A percentile compares a stretch with the other conserved stretches of the same genome.
These are phyloP conservation scores for Metschnikowia kofuensis DNA, from an alignment of 805 yeast species.

Conservation along the genomic window DNA sequence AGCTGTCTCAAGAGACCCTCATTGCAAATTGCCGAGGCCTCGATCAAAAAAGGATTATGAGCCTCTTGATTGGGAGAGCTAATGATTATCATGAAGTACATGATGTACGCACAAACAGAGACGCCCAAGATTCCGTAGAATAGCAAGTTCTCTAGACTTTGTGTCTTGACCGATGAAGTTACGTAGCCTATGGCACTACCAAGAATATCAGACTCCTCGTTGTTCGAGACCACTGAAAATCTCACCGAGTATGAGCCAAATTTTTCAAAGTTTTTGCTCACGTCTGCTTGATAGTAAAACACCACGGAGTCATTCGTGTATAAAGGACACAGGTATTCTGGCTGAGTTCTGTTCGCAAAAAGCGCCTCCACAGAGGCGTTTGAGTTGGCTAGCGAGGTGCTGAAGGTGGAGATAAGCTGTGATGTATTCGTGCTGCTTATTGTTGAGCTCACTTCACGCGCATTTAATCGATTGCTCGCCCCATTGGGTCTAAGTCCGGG, in stretches of 20 bases:
- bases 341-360: constrained; percentile 26
- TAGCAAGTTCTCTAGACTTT: constrained; percentile 31
- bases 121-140: constrained; percentile 37
- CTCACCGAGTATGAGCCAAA: constrained; percentile 46
- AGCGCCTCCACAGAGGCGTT: constrained; percentile 21
- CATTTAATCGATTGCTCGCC: background rate
- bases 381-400: constrained; percentile 5
- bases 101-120: constrained; percentile 38
- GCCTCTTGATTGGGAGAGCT: constrained; percentile 59
- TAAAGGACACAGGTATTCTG: constrained; percentile 33
- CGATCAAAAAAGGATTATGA: constrained; percentile 46
- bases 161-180: constrained; percentile 41
- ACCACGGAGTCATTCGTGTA: constrained; percentile 36
- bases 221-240: constrained; percentile 42
- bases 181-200: constrained; percentile 49
- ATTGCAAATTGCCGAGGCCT: constrained; percentile 59
- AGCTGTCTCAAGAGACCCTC: constrained; percentile 52
- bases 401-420: background rate
- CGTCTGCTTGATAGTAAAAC: constrained; percentile 37
- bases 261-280: constrained; percentile 35
- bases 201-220: constrained; percentile 30
- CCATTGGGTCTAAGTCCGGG: background rate
- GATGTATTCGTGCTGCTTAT: background rate
- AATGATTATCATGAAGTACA: constrained; percentile 42
- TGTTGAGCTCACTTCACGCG: background rate